phyloP scores from a whole-genome alignment of 371 early-diverging fungal genomes.

The Mycotypha africana region DNA sequence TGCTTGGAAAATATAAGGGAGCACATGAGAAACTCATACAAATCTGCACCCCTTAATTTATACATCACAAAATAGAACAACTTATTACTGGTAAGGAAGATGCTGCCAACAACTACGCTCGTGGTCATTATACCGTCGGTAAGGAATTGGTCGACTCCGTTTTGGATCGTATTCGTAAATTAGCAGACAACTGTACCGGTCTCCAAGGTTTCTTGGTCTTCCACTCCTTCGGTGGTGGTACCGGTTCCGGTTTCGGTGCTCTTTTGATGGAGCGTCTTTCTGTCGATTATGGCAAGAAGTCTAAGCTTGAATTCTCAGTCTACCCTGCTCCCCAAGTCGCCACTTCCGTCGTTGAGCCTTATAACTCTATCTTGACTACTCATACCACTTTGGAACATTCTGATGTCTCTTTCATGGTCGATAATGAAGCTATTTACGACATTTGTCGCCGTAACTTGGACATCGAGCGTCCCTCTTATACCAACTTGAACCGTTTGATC shows the following conservation, averaged over 20 bases:
- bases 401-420: conserved; percentile 98
- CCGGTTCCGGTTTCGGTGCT: conserved; percentile 98
- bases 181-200: conserved; percentile 96
- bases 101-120: conserved; percentile 99
- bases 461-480: conserved; percentile 93
- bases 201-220: conserved; percentile 97
- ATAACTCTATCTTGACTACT: conserved; percentile 97
- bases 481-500: conserved; percentile 95
- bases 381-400: conserved; percentile 98
- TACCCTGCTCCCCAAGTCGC: conserved; percentile 98
- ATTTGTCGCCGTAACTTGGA: conserved; percentile 97
- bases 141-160: conserved; percentile 96
- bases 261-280: conserved; percentile 94
- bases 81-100: conserved; percentile 98
- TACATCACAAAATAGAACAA: conserved; percentile 75
- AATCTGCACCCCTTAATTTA: background rate
- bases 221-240: conserved; percentile 99
- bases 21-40: too few relatives aligned
- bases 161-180: conserved; percentile 95
- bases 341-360: conserved; percentile 96
- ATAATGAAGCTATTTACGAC: conserved; percentile 98
- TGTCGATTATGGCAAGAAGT: conserved; percentile 96
- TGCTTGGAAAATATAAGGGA: too few relatives aligned
- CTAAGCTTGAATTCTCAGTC: conserved; percentile 97
- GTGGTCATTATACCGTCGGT: conserved; percentile 99